These are phyloP conservation scores for Bondarzewia mesenterica DNA, from an alignment of 1,284 basidiomycete genomes.

Conservation along the genomic window DNA sequence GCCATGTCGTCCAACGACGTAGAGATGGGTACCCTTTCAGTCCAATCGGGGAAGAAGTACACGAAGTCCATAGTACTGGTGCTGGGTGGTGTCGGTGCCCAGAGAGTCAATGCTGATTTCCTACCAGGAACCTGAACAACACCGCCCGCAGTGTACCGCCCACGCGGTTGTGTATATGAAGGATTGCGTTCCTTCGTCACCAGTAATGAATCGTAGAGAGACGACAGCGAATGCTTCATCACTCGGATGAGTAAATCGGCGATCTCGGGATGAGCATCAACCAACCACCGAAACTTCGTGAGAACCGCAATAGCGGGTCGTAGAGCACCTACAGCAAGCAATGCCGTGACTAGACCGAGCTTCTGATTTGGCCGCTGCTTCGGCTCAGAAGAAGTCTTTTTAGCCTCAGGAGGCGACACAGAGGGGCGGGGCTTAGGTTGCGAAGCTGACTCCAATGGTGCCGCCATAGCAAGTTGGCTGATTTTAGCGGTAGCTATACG, in stretches of 20 bases:
- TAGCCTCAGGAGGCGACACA: slow-evolving; percentile 28
- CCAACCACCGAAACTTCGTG: slow-evolving; percentile 80
- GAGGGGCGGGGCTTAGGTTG: slow-evolving; percentile 18
- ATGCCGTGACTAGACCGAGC: slow-evolving; percentile 69
- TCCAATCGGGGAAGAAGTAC: slow-evolving; percentile 89
- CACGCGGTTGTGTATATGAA: slow-evolving; percentile 53
- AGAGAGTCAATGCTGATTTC: slow-evolving; percentile 57
- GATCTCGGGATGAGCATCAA: slow-evolving; percentile 74
- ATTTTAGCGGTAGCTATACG: slow-evolving; percentile 61
- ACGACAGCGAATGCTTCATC: slow-evolving; percentile 58
- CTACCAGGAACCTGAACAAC: slow-evolving; percentile 40
- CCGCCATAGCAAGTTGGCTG: slow-evolving; percentile 82
- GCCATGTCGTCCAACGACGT: slow-evolving; percentile 58
- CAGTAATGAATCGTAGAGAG: slow-evolving; percentile 54
- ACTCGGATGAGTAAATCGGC: slow-evolving; percentile 80
- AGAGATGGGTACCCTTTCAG: slow-evolving; percentile 61
- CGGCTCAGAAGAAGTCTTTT: slow-evolving; percentile 28
- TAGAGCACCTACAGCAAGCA: slow-evolving; percentile 82
- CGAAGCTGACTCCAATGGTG: slow-evolving; percentile 65
- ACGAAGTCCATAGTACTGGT: slow-evolving; percentile 67
- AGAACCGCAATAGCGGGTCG: slow-evolving; percentile 74
- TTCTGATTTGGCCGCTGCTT: slow-evolving; percentile 75
- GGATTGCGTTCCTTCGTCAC: slow-evolving; percentile 46
- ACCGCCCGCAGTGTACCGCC: slow-evolving; percentile 54
- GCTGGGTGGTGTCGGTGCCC: slow-evolving; percentile 69